Percentiles rank a stretch among this genome's conserved stretches.
phyloP scores from a whole-genome alignment of 805 yeast species.

The Priceomyces castillae region DNA sequence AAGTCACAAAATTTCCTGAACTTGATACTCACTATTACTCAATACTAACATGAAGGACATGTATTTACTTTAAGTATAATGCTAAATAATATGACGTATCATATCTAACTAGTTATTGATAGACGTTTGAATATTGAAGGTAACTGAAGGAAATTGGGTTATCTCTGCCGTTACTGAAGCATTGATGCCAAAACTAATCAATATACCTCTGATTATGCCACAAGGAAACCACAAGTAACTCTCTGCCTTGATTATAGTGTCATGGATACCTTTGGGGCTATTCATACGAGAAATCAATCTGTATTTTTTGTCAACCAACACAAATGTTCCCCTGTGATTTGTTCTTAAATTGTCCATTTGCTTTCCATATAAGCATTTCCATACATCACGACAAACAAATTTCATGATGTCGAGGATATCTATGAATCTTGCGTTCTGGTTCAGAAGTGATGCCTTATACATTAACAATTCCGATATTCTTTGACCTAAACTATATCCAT shows the following conservation, averaged over 20 bases:
- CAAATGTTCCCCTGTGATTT: constrained; percentile 84
- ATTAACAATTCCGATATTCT: constrained; percentile 50
- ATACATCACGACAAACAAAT: constrained; percentile 87
- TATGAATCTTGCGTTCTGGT: constrained; percentile 40
- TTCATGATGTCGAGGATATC: constrained; percentile 84
- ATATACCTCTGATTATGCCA: constrained; percentile 72
- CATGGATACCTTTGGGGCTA: constrained; percentile 41
- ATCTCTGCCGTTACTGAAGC: constrained; percentile 66
- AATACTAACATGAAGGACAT: not conserved
- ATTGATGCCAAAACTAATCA: constrained; percentile 66
- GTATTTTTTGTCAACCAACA: constrained; percentile 67
- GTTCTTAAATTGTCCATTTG: constrained; percentile 92
- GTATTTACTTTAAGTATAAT: not conserved
- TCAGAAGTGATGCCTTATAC: constrained; percentile 24
- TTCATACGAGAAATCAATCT: constrained; percentile 52
- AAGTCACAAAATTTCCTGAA: no score
- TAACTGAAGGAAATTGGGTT: constrained; percentile 60
- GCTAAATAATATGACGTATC: not conserved
- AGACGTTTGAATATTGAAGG: constrained; percentile 66
- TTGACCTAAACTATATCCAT: constrained; percentile 70
- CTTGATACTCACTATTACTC: no score
- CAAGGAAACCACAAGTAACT: constrained; percentile 67
- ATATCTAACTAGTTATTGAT: constrained; percentile 27
- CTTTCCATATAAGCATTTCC: constrained; percentile 77
- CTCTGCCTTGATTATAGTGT: constrained; percentile 43